Evolutionary conservation across 2,329 filamentous ascomycete species (phyloP).

Genomic region (Exophiala lecanii-corni): DNA sequence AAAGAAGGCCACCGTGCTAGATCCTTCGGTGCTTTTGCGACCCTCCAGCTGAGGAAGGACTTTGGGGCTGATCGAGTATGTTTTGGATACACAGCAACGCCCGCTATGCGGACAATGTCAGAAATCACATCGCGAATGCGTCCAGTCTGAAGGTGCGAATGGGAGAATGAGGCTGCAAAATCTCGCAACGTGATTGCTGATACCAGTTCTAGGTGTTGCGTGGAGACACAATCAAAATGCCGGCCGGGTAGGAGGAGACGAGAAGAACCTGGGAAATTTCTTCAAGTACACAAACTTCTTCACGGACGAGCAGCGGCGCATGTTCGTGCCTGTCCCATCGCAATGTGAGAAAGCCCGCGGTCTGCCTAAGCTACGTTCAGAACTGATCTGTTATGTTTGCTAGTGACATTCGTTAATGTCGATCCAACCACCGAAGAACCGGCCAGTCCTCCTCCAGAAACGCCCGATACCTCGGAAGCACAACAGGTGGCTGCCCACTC

Average conservation of each 20-base stretch:
- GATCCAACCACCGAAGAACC: background rate
- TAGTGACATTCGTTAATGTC: background rate
- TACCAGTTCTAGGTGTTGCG: slow-evolving; percentile 48
- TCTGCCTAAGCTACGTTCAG: background rate
- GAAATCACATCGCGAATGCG: slow-evolving; percentile 23
- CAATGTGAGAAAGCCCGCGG: slow-evolving; percentile 7
- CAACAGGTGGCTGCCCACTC: slow-evolving; percentile 22
- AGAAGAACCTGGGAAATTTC: slow-evolving; percentile 9
- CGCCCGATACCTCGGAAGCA: slow-evolving; percentile 9
- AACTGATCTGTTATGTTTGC: slow-evolving; percentile 4
- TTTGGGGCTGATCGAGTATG: too few relatives aligned
- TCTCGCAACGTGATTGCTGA: background rate
- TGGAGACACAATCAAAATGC: slow-evolving; percentile 66
- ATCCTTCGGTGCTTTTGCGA: background rate
- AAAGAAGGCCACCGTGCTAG: background rate
- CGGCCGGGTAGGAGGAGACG: slow-evolving; percentile 10
- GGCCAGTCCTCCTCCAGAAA: slow-evolving; percentile 10
- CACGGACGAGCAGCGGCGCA: slow-evolving; percentile 11
- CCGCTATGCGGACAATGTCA: slow-evolving; percentile 24
- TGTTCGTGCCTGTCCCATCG: slow-evolving; percentile 20
- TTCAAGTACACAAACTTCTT: slow-evolving; percentile 19
- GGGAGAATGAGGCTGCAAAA: background rate
- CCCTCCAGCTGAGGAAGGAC: slow-evolving; percentile 4
- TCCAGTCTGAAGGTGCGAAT: slow-evolving; percentile 21
- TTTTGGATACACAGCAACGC: slow-evolving; percentile 8